Conservation (phyloP, 2,329 filamentous ascomycete species). For the Pyrenochaeta sp. region DNA sequence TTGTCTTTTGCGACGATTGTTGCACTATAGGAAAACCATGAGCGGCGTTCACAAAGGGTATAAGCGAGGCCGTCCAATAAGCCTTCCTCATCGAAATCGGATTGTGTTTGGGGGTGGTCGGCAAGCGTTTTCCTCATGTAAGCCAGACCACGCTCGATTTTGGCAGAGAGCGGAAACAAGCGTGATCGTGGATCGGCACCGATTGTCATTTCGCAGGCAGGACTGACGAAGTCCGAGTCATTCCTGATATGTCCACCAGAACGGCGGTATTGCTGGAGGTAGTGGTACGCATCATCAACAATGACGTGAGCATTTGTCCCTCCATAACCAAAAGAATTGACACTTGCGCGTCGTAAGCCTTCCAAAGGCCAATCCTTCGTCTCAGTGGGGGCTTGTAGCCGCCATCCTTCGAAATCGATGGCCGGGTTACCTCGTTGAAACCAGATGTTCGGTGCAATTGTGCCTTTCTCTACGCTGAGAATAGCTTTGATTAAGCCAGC, state of each 20-base stretch:
- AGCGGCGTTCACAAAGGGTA: conserved; percentile 26
- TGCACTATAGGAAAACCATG: conserved; percentile 6
- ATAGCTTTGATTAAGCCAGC: conserved; percentile 51
- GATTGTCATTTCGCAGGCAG: conserved; percentile 2
- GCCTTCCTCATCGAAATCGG: conserved; percentile 8
- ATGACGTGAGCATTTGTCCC: conserved; percentile 33
- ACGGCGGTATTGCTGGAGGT: conserved; percentile 1
- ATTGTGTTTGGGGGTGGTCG: conserved; percentile 10
- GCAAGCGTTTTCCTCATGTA: conserved; percentile 25
- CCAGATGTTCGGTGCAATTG: conserved; percentile 39
- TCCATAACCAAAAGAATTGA: conserved; percentile 34
- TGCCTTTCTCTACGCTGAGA: conserved; percentile 50
- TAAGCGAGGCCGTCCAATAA: conserved; percentile 24
- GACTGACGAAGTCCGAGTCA: conserved; percentile 15
- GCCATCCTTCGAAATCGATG: conserved; percentile 19
- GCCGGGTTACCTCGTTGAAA: conserved; percentile 20
- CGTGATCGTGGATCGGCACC: conserved; percentile 1
- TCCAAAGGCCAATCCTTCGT: conserved; percentile 21
- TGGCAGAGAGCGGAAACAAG: conserved; percentile 23
- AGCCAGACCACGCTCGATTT: conserved; percentile 10
- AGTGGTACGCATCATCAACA: conserved; percentile 37
- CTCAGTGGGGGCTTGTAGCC: conserved; percentile 18
- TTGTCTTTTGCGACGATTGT: conserved; percentile 7
- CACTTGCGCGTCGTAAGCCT: conserved; percentile 18
- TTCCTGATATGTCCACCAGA: conserved; percentile 3